Conservation (phyloP, 148 eudicot genomes). For the Arctostaphylos glauca region DNA sequence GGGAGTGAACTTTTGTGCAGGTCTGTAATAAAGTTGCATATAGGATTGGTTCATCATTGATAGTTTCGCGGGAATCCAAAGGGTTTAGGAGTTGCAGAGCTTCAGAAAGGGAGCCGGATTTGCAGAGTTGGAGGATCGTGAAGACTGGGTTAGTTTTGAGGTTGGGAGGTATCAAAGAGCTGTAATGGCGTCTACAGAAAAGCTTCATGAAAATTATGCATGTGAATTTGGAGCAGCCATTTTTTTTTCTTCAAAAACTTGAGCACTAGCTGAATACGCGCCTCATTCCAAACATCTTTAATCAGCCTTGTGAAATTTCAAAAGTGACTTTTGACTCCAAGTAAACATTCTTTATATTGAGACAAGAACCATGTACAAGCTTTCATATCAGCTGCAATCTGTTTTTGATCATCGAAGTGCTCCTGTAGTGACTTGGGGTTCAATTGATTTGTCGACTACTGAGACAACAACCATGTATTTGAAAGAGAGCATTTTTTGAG, state of each 20-base stretch:
- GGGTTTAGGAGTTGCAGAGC: constrained; percentile 47
- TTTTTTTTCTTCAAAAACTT: background rate
- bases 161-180: constrained; percentile 12
- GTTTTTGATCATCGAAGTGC: too few relatives aligned
- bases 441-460: too few relatives aligned
- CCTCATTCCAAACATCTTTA: background rate
- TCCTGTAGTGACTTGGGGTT: too few relatives aligned
- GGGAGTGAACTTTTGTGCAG: constrained; percentile 43
- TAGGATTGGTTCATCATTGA: constrained; percentile 44
- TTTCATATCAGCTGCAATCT: too few relatives aligned
- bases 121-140: constrained; percentile 51
- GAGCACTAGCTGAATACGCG: background rate
- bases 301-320: too few relatives aligned
- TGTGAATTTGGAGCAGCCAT: background rate
- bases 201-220: constrained; percentile 26
- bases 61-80: constrained; percentile 16
- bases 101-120: constrained; percentile 40
- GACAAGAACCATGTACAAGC: too few relatives aligned
- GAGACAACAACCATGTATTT: too few relatives aligned
- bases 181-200: constrained; percentile 27
- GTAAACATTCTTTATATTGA: too few relatives aligned
- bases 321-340: too few relatives aligned
- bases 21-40: constrained; percentile 69
- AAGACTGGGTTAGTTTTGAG: constrained; percentile 16
- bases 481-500: too few relatives aligned